Percentiles rank a stretch among this genome's conserved stretches.
Evolutionary conservation across 2,329 filamentous ascomycete species (phyloP).

Genomic region (Penicillium sp.): DNA sequence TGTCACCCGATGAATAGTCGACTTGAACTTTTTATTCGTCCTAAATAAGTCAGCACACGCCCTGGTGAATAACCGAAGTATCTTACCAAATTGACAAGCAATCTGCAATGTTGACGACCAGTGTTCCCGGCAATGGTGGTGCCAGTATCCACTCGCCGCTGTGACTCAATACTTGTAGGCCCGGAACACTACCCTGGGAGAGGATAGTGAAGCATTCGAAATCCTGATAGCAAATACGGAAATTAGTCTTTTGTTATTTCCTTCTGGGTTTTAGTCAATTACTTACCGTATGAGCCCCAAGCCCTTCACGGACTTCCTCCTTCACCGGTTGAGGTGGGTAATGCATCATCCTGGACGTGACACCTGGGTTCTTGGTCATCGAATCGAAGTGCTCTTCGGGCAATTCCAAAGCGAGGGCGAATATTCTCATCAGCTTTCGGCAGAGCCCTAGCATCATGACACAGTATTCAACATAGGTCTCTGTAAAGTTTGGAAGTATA

Average conservation of each 20-base stretch:
- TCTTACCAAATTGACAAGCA: conserved; percentile 28
- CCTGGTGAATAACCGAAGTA: too few relatives aligned
- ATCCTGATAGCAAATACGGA: conserved; percentile 21
- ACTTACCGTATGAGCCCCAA: conserved; percentile 43
- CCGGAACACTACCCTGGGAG: conserved; percentile 42
- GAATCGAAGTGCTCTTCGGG: conserved; percentile 40
- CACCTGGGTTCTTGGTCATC: conserved; percentile 35
- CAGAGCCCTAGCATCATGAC: conserved; percentile 15
- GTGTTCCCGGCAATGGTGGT: conserved; percentile 26
- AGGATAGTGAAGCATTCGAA: conserved; percentile 46
- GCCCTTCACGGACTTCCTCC: conserved; percentile 38
- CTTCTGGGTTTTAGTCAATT: neutral
- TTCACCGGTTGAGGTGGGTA: conserved; percentile 41
- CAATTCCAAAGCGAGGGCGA: conserved; percentile 43
- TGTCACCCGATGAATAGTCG: conserved; percentile 43
- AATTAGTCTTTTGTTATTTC: neutral
- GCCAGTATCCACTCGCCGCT: conserved; percentile 30
- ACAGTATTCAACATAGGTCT: conserved; percentile 24
- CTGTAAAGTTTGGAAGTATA: conserved; percentile 18
- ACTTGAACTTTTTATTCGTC: conserved; percentile 43
- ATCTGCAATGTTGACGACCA: conserved; percentile 39
- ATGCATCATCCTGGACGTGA: conserved; percentile 44
- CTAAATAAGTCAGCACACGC: conserved; percentile 16
- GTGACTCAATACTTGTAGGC: conserved; percentile 37
- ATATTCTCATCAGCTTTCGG: conserved; percentile 35